These are phyloP conservation scores for Talaromyces ruber DNA, from an alignment of 495 filamentous ascomycete genomes.

Conservation along the genomic window DNA sequence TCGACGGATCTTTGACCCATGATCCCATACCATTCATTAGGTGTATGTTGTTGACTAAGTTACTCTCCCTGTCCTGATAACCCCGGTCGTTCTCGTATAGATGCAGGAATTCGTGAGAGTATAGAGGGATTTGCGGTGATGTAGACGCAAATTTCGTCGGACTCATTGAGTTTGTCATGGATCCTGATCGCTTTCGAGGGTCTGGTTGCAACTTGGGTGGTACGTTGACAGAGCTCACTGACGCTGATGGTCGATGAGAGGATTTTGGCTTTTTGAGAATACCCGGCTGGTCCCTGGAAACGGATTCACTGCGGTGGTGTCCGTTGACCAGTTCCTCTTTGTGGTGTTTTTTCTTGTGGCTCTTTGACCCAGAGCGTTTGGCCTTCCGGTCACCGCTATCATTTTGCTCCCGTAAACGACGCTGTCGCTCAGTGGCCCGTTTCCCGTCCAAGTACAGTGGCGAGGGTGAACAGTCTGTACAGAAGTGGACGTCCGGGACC, in stretches of 20 bases:
- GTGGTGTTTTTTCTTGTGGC: slow-evolving; percentile 65
- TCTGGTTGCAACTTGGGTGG: slow-evolving; percentile 24
- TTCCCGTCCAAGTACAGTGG: slow-evolving; percentile 64
- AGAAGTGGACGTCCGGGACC: slow-evolving; percentile 78
- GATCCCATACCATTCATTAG: slow-evolving; percentile 58
- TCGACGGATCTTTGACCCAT: slow-evolving; percentile 62
- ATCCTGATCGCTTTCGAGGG: slow-evolving; percentile 45
- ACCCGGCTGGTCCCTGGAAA: slow-evolving; percentile 45
- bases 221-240: slow-evolving; percentile 50
- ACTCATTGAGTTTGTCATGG: slow-evolving; percentile 34
- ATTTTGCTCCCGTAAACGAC: slow-evolving; percentile 50
- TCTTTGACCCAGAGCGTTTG: slow-evolving; percentile 62
- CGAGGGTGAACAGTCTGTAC: slow-evolving; percentile 74
- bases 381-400: slow-evolving; percentile 51
- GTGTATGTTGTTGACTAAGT: slow-evolving; percentile 56
- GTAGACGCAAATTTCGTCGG: slow-evolving; percentile 43
- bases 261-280: slow-evolving; percentile 67
- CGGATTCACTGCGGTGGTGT: slow-evolving; percentile 41
- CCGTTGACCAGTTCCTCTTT: slow-evolving; percentile 32
- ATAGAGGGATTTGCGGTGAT: slow-evolving; percentile 34
- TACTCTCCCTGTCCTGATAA: slow-evolving; percentile 43
- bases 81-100: slow-evolving; percentile 54
- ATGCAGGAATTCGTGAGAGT: slow-evolving; percentile 62
- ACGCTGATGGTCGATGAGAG: slow-evolving; percentile 62
- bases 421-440: slow-evolving; percentile 60